Base-by-base conservation (phyloP, 2,329 filamentous ascomycete species). In the Trichothecium sympodiale region DNA sequence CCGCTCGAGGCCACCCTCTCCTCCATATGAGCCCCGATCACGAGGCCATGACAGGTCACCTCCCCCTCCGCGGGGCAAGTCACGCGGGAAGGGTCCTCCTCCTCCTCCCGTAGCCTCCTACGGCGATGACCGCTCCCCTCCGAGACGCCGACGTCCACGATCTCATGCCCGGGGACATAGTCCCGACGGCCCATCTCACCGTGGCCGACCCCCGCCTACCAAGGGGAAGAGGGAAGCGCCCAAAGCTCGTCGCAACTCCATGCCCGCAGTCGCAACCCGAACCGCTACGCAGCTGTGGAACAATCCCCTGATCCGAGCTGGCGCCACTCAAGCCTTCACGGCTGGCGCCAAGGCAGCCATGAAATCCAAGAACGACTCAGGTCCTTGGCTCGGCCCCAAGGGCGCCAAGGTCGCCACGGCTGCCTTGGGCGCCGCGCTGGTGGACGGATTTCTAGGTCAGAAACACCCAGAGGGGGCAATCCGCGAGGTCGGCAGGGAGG, bases 281-380 rank as follows among this genome's bases (percentile, higher is more conserved):
- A 41, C 38, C 27, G 45, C 38, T 16, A 38, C 40, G 8, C 38
- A 46, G 10, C 60, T 57, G 57, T 60, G 56, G 56, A 47, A 57
- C 40, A 60, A 61, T 28, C 56, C 57, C 2, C 23, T 56, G 26
- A 34, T 61, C 3, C 56, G 60, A 34, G 56, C 57, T n/a, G 63
- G 65, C 1, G 64, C 64, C 2, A 58, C 61, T 4, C 64, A 64
- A 2, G 66, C 66, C 3, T 48, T 70, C 2, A 57, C 61, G 25
- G 67, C 66, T 1, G 67, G 65, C 26, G 67, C 65, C 2, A 55
- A 68, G 33, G 64, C 66, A 3, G 64, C 64, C 8, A 62, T 67
- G 52, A 57, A 62, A 33, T 55, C 62, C 33, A 62, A 64, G 33
- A 56, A 62, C 31, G 61, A 67, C 13, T 55, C 57, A 2, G 61